Evolutionary conservation across 2,329 filamentous ascomycete species (phyloP), one percentile per base, ranked within the genome.

Genomic region (Fusarium algeriense): DNA sequence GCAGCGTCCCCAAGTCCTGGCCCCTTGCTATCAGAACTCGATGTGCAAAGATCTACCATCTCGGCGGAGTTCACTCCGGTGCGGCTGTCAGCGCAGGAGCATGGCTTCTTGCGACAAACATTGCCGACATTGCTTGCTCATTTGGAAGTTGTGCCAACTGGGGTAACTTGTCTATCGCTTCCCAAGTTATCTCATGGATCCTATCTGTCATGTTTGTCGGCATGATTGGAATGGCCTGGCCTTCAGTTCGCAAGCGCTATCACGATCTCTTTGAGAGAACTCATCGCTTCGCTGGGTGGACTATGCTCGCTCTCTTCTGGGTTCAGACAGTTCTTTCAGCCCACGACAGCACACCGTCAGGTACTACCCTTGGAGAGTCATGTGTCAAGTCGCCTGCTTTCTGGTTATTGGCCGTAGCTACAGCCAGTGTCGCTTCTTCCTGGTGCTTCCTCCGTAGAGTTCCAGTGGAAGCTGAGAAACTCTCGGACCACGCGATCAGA

Each of bases 251-350:
- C 28, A 83, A 85, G 72, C 85, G 83, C 34, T 84, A 85, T 67
- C 92, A 94, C 81, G 87, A 94, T 78, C 80, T 85, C 46, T 94
- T 93, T 75, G 92, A 94, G 81, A 81, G 87, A 53, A 87, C 86
- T 35, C 92, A 94, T 79, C 90, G 92, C 32, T 93, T 92, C 76
- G 86, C 86, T 12, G 92, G 91, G 11, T 94, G 92, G 92, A 83
- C 85, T 4, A 85, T 89, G 38, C 83, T 94, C 3, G 83, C 81
- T 3, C 81, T 93, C n/a, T 91, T 94, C 77, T 92, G 92, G 87
- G 84, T 77, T 0, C 87, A 92, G 66, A 84, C 87, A 6, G 77
- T 92, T 38, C 80, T 92, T 9, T 81, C 88, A 14, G 80, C 84
- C 11, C 79, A 85, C 49, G 82, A 84, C 30, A 80, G 82, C 37